Conservation (phyloP, 192 early-diverging fungal species). For the Phlyctochytrium planicorne region DNA sequence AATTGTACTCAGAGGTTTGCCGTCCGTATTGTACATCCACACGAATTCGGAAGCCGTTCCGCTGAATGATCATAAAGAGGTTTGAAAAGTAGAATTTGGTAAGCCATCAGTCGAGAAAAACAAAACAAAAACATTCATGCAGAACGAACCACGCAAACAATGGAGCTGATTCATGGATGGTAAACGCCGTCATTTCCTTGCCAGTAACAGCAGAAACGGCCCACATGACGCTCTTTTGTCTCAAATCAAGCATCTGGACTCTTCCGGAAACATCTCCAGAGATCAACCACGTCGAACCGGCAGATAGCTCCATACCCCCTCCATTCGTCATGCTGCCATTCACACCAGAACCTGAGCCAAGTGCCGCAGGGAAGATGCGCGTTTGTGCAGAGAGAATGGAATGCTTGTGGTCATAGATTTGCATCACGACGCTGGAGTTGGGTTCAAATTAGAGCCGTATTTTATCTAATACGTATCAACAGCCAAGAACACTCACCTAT, state of each 20-base stretch:
- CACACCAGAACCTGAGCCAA: no score
- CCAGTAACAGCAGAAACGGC: constrained; percentile 7
- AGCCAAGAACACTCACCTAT: constrained; percentile 49
- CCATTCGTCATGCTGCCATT: constrained; percentile 43
- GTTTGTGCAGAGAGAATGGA: constrained; percentile 59
- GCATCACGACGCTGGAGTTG: constrained; percentile 56
- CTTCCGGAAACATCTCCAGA: constrained; percentile 53
- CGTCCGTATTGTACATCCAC: constrained; percentile 46
- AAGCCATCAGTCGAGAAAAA: not conserved
- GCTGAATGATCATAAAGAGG: constrained; percentile 24
- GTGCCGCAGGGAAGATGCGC: no score
- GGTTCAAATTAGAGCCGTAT: no score
- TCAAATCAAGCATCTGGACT: constrained; percentile 43
- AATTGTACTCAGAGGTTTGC: constrained; percentile 30
- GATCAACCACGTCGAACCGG: constrained; percentile 34
- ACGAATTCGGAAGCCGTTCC: constrained; percentile 52
- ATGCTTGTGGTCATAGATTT: constrained; percentile 62
- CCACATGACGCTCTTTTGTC: constrained; percentile 13
- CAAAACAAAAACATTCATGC: constrained; percentile 1
- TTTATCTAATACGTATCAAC: no score
- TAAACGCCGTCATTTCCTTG: constrained; percentile 32
- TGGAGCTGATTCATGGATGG: constrained; percentile 39
- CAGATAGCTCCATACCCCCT: not conserved
- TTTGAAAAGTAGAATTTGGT: not conserved
- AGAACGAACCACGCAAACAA: constrained; percentile 41